Evolutionary conservation across 2,329 filamentous ascomycete genomes (phyloP).

Genomic region (Cladorrhinum sp.): DNA sequence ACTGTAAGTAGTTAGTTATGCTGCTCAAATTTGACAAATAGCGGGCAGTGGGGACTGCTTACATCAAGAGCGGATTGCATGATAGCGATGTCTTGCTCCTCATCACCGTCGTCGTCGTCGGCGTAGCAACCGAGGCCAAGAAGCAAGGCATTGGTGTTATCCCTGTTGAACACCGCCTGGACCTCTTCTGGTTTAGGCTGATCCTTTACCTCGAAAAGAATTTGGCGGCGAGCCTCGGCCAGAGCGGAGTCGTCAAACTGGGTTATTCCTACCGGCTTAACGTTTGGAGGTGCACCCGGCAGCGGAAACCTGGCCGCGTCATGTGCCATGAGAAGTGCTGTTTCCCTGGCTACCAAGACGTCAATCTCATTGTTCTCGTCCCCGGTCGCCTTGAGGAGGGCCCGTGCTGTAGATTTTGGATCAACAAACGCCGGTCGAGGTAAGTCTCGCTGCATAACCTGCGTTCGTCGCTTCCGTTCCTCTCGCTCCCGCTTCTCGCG

Average conservation of each 20-base stretch:
- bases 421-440: constrained; percentile 76
- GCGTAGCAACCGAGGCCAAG: constrained; percentile 79
- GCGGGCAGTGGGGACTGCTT: constrained; percentile 33
- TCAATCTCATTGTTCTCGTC: constrained; percentile 4
- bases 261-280: constrained; percentile 57
- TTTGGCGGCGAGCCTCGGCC: constrained; percentile 70
- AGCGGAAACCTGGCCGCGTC: constrained; percentile 75
- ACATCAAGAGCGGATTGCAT: constrained; percentile 74
- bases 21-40: too few relatives aligned
- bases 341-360: constrained; percentile 70
- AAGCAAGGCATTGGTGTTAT: constrained; percentile 56
- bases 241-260: constrained; percentile 68
- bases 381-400: constrained; percentile 47
- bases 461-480: constrained; percentile 79
- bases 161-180: constrained; percentile 51
- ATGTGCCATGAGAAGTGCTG: constrained; percentile 73
- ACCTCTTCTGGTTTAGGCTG: constrained; percentile 49
- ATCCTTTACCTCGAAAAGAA: constrained; percentile 65
- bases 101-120: constrained; percentile 72
- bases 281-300: constrained; percentile 59
- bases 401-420: constrained; percentile 58
- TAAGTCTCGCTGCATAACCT: constrained; percentile 82
- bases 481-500: constrained; percentile 64
- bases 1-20: constrained; percentile 39
- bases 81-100: constrained; percentile 61